Base-by-base conservation (phyloP, 352 stramenopile species). In the Phytophthora hibernalis region DNA sequence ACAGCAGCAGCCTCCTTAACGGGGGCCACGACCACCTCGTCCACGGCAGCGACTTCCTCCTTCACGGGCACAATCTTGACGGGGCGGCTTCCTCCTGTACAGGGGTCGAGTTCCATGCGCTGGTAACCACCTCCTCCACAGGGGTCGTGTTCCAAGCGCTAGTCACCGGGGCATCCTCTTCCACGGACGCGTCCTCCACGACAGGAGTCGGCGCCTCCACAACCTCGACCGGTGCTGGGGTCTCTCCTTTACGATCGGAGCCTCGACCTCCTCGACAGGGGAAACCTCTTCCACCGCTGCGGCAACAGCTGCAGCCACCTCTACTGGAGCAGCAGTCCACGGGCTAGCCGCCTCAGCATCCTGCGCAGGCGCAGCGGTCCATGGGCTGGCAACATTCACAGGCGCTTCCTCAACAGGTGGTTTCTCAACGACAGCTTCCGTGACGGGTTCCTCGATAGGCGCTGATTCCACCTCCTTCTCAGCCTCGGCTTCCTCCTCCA, bases 351-450 rank as follows among this genome's bases (percentile, higher is more conserved):
- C 18, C 12, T 47, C 26, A 9, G 35, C 49, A 44, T 70, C 51
- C 40, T 81, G 64, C 26, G 72, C 55, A 22, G 72, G 66, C 12
- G 62, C 62, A 43, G 66, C 51, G 28, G 76, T 83, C 72, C 72
- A 83, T 12, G 72, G 42, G 24, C 66, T 72, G 35, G 52, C 33
- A 24, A 30, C 4, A 44, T 51, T 44, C 9, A 44, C 47, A 50
- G 31, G 26, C 3, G 40, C 30, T 48, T 64, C 49, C 33, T 61
- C 54, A 15, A 53, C 28, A 1, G 35, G 12, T 6, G 51, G 35
- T 47, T 60, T 59, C 20, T 40, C 47, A 12, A 28, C 48, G 24
- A 35, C 2, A 12, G 42, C 6, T 56, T 66, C 63, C 40, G 2
- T 31, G 26, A 31, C 26, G 26, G 26, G 6, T 7, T 31, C 26